A percentile compares a stretch with the other conserved stretches of the same genome.
Conservation (phyloP, 768 basidiomycete species). For the Leccinum uliginosum region DNA sequence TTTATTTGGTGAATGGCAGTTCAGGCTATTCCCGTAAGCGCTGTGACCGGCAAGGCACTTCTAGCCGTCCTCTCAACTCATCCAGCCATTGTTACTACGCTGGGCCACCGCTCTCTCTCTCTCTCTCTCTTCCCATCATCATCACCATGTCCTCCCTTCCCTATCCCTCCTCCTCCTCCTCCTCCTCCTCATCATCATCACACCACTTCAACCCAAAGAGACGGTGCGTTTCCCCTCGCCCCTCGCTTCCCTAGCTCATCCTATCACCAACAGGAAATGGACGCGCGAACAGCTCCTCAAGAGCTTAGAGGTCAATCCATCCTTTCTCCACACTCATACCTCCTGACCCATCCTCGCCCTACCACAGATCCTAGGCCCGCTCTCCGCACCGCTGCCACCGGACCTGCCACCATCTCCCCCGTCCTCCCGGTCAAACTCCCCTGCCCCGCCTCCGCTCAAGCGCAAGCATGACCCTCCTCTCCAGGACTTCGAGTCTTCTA, state of each 20-base stretch:
- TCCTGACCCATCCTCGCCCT: constrained; percentile 15
- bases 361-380: constrained; percentile 38
- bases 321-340: neutral
- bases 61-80: constrained; percentile 30
- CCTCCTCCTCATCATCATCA: constrained; percentile 9
- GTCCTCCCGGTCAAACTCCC: constrained; percentile 40
- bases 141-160: constrained; percentile 32
- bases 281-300: constrained; percentile 37
- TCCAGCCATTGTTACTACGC: constrained; percentile 41
- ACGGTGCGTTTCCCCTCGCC: constrained; percentile 27
- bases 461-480: constrained; percentile 32
- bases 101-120: constrained; percentile 32
- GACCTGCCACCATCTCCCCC: constrained; percentile 45
- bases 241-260: constrained; percentile 14
- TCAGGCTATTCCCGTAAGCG: constrained; percentile 26
- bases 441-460: constrained; percentile 32
- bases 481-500: constrained; percentile 25
- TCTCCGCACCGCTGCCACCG: constrained; percentile 39
- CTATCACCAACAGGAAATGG: constrained; percentile 29
- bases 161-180: constrained; percentile 23
- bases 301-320: constrained; percentile 35
- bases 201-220: constrained; percentile 26
- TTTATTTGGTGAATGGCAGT: neutral
- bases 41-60: constrained; percentile 37
- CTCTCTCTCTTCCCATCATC: constrained; percentile 33